phyloP scores from a whole-genome alignment of 1,284 basidiomycete genomes.

The Chalciporus sp. region DNA sequence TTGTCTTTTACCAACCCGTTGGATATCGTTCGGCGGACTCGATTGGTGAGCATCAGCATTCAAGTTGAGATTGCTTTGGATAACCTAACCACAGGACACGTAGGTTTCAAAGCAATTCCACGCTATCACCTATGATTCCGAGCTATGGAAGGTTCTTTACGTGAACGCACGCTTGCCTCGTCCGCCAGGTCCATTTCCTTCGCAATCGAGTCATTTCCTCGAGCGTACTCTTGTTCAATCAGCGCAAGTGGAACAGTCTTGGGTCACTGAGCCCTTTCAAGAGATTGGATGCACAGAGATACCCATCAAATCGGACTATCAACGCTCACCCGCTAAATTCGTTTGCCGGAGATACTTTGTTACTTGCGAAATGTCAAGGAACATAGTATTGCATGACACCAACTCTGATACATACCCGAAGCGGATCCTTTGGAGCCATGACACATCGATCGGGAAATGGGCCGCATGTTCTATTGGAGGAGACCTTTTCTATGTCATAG shows the following conservation, averaged over 20 bases:
- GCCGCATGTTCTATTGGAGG: neutral
- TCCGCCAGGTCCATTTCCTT: slow-evolving; percentile 25
- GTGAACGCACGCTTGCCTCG: slow-evolving; percentile 21
- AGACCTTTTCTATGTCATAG: neutral
- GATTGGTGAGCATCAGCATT: too few species aligned
- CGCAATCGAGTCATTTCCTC: slow-evolving; percentile 26
- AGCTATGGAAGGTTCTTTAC: slow-evolving; percentile 22
- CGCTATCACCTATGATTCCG: slow-evolving; percentile 16
- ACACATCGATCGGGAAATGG: neutral
- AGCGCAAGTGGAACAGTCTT: neutral
- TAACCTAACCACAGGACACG: too few species aligned
- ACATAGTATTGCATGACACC: neutral
- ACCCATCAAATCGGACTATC: neutral
- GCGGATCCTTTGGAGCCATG: neutral
- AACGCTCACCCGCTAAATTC: neutral
- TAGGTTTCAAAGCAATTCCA: slow-evolving; percentile 27
- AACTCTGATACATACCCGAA: neutral
- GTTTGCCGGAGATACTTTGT: neutral
- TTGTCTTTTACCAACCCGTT: too few species aligned
- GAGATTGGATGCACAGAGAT: neutral
- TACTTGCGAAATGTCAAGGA: neutral
- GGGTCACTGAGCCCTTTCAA: neutral
- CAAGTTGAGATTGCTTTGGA: too few species aligned
- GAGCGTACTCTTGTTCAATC: slow-evolving; percentile 21
- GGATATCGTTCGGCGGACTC: too few species aligned